phyloP scores from a whole-genome alignment of 192 early-diverging fungal species.

The Backusella circina region DNA sequence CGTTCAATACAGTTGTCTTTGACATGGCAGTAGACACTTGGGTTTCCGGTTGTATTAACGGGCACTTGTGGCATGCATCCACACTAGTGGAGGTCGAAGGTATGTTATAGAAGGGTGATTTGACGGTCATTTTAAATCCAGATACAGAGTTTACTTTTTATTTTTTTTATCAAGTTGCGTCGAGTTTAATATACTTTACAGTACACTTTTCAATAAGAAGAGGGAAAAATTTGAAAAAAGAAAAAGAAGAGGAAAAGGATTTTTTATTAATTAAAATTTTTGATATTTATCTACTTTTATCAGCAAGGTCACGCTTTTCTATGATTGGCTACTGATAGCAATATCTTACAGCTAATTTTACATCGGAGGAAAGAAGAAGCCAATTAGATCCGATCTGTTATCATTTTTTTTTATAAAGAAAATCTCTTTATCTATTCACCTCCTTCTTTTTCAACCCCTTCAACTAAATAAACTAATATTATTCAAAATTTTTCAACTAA shows the following conservation, averaged over 20 bases:
- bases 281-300: constrained; percentile 1
- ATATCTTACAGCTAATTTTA: constrained; percentile 1
- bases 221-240: not conserved
- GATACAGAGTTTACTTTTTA: not conserved
- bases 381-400: constrained; percentile 1
- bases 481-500: not conserved
- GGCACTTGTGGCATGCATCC: constrained; percentile 35
- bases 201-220: constrained; percentile 2
- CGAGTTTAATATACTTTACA: not conserved
- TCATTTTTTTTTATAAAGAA: not conserved
- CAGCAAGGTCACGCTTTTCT: constrained; percentile 4
- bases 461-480: not conserved
- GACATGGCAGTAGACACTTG: constrained; percentile 3
- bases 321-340: constrained; percentile 9
- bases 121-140: constrained; percentile 22
- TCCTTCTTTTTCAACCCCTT: constrained; percentile 3
- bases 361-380: not conserved
- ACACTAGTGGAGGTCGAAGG: constrained; percentile 36
- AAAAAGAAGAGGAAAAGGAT: constrained; percentile 7
- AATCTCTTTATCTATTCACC: not conserved
- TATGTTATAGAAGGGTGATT: constrained; percentile 34
- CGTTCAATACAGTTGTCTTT: constrained; percentile 8
- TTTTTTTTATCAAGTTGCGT: not conserved
- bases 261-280: not conserved
- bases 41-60: constrained; percentile 16